A percentile compares a stretch with the other conserved stretches of the same genome.
Evolutionary conservation across 768 basidiomycete species (phyloP).

Genomic region (Mycena sanguinolenta): DNA sequence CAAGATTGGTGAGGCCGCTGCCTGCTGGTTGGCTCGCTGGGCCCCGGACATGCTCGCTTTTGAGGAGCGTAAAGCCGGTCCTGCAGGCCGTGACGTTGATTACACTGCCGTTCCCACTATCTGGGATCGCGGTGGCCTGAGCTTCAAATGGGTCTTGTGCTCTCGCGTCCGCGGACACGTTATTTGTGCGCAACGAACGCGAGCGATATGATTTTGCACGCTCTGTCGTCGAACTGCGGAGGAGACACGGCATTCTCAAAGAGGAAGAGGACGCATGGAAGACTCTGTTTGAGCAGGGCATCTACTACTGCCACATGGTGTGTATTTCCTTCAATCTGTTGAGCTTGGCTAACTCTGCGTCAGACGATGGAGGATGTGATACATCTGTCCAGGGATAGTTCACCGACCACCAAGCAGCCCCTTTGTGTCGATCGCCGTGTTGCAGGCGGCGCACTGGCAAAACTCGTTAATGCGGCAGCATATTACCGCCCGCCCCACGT

Average conservation of each 20-base stretch:
- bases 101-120: slow-evolving; percentile 61
- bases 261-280: slow-evolving; percentile 81
- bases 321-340: slow-evolving; percentile 35
- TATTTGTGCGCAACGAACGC: slow-evolving; percentile 84
- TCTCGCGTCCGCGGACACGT: slow-evolving; percentile 79
- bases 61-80: slow-evolving; percentile 60
- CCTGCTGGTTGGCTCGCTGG: slow-evolving; percentile 92
- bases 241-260: slow-evolving; percentile 63
- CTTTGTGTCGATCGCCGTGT: slow-evolving; percentile 74
- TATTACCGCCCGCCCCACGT: slow-evolving; percentile 59
- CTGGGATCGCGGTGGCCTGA: slow-evolving; percentile 83
- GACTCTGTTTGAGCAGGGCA: slow-evolving; percentile 78
- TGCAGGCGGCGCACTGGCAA: slow-evolving; percentile 87
- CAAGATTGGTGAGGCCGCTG: slow-evolving; percentile 92
- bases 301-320: slow-evolving; percentile 92
- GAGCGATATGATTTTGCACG: slow-evolving; percentile 86
- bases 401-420: slow-evolving; percentile 75
- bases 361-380: slow-evolving; percentile 88
- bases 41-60: slow-evolving; percentile 80
- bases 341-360: slow-evolving; percentile 30
- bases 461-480: slow-evolving; percentile 76
- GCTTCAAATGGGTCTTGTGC: slow-evolving; percentile 81
- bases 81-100: slow-evolving; percentile 41
- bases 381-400: slow-evolving; percentile 79
- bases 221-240: slow-evolving; percentile 79